These are phyloP conservation scores for Besnoitia besnoiti DNA, from an alignment of 169 alveolate genomes.

Conservation along the genomic window DNA sequence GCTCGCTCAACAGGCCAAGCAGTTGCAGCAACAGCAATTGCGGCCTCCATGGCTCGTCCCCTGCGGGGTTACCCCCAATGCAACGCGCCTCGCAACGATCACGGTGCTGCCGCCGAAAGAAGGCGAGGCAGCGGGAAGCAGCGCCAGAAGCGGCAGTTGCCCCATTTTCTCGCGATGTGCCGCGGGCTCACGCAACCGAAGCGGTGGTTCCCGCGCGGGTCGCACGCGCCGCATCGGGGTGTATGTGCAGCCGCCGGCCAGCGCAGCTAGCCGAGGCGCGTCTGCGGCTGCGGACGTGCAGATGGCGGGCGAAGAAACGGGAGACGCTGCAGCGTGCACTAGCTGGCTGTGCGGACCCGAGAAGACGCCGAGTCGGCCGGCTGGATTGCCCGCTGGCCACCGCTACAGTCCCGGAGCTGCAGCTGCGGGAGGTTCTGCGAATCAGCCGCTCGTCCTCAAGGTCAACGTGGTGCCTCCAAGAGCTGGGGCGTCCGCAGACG, in stretches of 20 bases:
- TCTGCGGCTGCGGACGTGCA: too few species aligned
- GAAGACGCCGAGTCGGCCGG: neutral
- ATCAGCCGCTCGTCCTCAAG: neutral
- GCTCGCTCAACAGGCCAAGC: neutral
- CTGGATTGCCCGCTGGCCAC: too few species aligned
- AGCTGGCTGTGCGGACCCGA: neutral
- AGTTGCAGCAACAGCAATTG: slow-evolving; percentile 1
- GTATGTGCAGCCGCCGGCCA: slow-evolving; percentile 2
- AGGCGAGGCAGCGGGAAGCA: neutral
- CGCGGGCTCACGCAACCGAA: neutral
- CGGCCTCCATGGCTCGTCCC: slow-evolving; percentile 30
- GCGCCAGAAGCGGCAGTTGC: slow-evolving; percentile 17
- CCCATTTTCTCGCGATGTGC: slow-evolving; percentile 38
- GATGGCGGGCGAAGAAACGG: too few species aligned
- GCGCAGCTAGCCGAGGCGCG: too few species aligned
- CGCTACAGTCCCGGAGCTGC: too few species aligned
- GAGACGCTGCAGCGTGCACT: neutral
- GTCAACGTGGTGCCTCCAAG: neutral
- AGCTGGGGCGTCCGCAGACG: neutral
- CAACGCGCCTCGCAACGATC: slow-evolving; percentile 31
- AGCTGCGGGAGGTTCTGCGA: neutral
- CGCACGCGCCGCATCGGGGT: slow-evolving; percentile 26
- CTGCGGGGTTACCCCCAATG: neutral
- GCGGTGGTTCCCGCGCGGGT: neutral
- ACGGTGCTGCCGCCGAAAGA: slow-evolving; percentile 2